Percentiles rank a stretch among this genome's conserved stretches.
Conservation (phyloP, 768 basidiomycete genomes). For the Kwoniella mangroviensis region DNA sequence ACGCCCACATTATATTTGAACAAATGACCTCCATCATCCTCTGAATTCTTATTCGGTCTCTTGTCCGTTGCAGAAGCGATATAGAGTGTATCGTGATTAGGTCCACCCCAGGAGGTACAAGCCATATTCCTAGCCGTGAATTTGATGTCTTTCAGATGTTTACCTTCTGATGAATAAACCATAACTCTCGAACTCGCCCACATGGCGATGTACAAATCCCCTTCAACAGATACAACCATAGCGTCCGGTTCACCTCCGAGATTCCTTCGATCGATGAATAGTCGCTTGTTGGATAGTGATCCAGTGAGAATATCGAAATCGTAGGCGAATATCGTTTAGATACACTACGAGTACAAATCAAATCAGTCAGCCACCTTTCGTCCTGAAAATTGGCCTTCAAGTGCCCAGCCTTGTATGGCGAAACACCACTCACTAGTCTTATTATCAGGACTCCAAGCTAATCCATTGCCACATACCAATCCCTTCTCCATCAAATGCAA, state of each 20-base stretch:
- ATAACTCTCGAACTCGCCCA: conserved; percentile 32
- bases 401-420: neutral
- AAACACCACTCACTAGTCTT: conserved; percentile 23
- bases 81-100: conserved; percentile 31
- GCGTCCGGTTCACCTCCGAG: conserved; percentile 32
- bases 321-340: conserved; percentile 33
- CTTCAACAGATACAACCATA: conserved; percentile 31
- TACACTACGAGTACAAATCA: conserved; percentile 22
- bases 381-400: too few species aligned
- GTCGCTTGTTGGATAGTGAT: conserved; percentile 23
- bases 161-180: conserved; percentile 23
- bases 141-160: conserved; percentile 31
- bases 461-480: conserved; percentile 34
- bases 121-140: conserved; percentile 36
- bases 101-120: conserved; percentile 33
- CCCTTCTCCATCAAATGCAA: conserved; percentile 33
- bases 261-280: conserved; percentile 30
- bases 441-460: conserved; percentile 36
- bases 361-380: neutral
- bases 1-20: conserved; percentile 35
- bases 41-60: neutral
- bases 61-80: conserved; percentile 28
- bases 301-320: conserved; percentile 35
- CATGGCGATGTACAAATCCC: conserved; percentile 38
- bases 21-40: conserved; percentile 30